phyloP scores from a whole-genome alignment of 1,139 yeast genomes.

The Sugiyamaella paludigena region DNA sequence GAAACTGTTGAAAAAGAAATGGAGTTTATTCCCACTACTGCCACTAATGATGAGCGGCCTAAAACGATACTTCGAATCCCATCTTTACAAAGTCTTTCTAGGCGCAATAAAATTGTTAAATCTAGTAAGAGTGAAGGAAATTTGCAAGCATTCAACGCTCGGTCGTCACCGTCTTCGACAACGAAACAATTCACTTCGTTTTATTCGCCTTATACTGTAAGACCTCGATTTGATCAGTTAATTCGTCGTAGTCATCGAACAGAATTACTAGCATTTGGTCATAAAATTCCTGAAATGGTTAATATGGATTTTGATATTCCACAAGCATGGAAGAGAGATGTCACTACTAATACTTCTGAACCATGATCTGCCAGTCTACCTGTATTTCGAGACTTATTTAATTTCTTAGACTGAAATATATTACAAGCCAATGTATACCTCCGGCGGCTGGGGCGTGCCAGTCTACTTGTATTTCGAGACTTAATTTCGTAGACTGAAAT shows the following conservation, averaged over 20 bases:
- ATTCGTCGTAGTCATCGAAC: slow-evolving; percentile 20
- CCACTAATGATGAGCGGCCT: background rate
- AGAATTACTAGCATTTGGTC: slow-evolving; percentile 28
- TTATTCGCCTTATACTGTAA: slow-evolving; percentile 18
- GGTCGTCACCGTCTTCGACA: slow-evolving; percentile 2
- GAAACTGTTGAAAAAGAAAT: background rate
- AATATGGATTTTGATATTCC: slow-evolving; percentile 75
- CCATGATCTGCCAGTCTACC: too few relatives aligned
- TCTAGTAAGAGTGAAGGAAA: background rate
- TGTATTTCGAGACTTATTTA: too few relatives aligned
- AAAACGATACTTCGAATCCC: slow-evolving; percentile 10
- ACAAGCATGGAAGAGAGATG: slow-evolving; percentile 64
- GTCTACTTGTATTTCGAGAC: too few relatives aligned
- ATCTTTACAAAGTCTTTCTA: slow-evolving; percentile 3
- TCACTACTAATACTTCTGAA: too few relatives aligned
- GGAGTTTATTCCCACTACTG: background rate
- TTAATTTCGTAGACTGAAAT: too few relatives aligned
- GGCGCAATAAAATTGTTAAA: background rate
- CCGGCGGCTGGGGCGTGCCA: too few relatives aligned
- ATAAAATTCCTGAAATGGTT: slow-evolving; percentile 42
- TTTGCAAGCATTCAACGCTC: background rate
- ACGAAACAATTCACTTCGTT: slow-evolving; percentile 22
- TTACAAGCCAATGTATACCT: too few relatives aligned
- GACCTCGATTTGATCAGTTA: slow-evolving; percentile 28
- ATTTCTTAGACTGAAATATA: too few relatives aligned